A percentile compares a stretch with the other conserved stretches of the same genome.
Conservation (phyloP, 495 filamentous ascomycete species). For the Clohesyomyces aquaticus region DNA sequence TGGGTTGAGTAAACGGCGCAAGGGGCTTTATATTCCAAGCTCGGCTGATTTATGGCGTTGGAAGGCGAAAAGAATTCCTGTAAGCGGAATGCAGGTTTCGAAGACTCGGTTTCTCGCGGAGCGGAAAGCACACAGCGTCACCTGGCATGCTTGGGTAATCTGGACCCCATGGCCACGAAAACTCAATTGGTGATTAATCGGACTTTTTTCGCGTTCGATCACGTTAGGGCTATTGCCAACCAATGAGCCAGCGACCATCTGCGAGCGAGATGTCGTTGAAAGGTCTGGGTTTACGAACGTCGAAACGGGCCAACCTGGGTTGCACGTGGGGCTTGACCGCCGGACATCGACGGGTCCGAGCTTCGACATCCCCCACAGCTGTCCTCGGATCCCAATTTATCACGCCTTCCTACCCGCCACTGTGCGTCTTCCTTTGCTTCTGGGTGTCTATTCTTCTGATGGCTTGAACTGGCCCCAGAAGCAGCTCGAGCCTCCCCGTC, state of each 20-base stretch:
- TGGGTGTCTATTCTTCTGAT: no score
- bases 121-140: neutral
- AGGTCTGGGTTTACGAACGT: no score
- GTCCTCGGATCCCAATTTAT: neutral
- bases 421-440: no score
- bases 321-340: neutral
- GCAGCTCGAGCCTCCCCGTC: no score
- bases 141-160: slow-evolving; percentile 13
- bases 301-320: neutral
- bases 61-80: neutral
- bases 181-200: neutral
- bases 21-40: neutral
- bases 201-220: neutral
- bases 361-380: no score
- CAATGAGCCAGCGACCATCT: no score
- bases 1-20: neutral
- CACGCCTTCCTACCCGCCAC: neutral
- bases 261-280: neutral
- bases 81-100: neutral
- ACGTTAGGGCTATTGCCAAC: no score
- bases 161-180: neutral
- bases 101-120: slow-evolving; percentile 3
- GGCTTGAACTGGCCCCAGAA: neutral
- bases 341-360: neutral
- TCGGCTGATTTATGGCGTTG: neutral